A percentile compares a stretch with the other conserved stretches of the same genome.
Conservation (phyloP, 2,329 filamentous ascomycete species). For the Claviceps sp. region DNA sequence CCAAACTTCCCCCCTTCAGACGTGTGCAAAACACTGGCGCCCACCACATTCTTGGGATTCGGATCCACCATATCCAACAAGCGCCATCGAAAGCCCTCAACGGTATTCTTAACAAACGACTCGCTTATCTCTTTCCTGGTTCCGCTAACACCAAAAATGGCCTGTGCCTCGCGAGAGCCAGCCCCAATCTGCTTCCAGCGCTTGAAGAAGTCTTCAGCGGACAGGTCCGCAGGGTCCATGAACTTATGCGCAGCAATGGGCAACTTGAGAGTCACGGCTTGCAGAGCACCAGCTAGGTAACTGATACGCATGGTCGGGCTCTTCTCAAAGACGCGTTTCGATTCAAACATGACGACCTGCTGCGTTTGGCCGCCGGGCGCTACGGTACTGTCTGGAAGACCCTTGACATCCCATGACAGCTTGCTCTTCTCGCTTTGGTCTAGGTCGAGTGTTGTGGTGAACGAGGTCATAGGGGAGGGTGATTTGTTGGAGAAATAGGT, state of each 20-base stretch:
- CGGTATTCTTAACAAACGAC: conserved; percentile 54
- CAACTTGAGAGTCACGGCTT: conserved; percentile 82
- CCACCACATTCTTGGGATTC: conserved; percentile 87
- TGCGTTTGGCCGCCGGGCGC: conserved; percentile 65
- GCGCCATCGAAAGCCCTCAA: conserved; percentile 83
- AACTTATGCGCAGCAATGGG: conserved; percentile 88
- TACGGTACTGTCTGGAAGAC: conserved; percentile 72
- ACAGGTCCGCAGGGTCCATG: conserved; percentile 82
- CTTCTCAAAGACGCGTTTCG: conserved; percentile 66
- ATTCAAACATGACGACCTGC: conserved; percentile 91
- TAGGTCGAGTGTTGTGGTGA: conserved; percentile 87
- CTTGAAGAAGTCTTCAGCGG: conserved; percentile 93
- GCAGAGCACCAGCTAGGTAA: conserved; percentile 84
- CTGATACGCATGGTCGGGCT: conserved; percentile 86
- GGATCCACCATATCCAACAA: conserved; percentile 77
- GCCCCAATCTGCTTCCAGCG: conserved; percentile 97
- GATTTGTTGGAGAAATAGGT: conserved; percentile 95
- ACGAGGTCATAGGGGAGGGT: conserved; percentile 69
- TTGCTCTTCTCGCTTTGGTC: conserved; percentile 50
- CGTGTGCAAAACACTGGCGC: conserved; percentile 74
- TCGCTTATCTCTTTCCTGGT: conserved; percentile 52
- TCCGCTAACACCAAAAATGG: conserved; percentile 57
- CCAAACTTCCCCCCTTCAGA: conserved; percentile 81
- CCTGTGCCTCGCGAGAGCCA: conserved; percentile 72
- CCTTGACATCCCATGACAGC: conserved; percentile 77